Conservation (phyloP, 2,329 filamentous ascomycete species). For the Talaromyces sp. region DNA sequence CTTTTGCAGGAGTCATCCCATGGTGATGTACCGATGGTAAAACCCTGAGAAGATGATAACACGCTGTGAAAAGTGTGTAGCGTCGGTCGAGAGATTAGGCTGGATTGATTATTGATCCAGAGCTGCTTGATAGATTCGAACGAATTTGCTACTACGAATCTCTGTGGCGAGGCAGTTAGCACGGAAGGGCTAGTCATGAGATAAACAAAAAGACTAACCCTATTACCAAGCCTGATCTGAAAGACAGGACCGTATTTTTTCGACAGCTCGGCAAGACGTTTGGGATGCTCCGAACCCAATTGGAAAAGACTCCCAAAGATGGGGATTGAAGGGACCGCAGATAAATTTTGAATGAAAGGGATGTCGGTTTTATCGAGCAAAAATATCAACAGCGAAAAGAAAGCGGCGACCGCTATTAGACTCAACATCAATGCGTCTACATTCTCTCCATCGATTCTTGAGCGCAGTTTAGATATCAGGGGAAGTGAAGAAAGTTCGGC, state of each 20-base stretch:
- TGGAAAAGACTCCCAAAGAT: slow-evolving; percentile 59
- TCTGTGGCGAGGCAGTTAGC: slow-evolving; percentile 28
- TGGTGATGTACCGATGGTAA: slow-evolving; percentile 76
- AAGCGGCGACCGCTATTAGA: too few relatives aligned
- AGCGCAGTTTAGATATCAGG: too few relatives aligned
- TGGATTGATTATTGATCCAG: slow-evolving; percentile 73
- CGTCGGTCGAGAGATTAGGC: slow-evolving; percentile 68
- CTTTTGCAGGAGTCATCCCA: slow-evolving; percentile 77
- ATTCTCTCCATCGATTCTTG: too few relatives aligned
- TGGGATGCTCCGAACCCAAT: slow-evolving; percentile 53
- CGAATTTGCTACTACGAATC: slow-evolving; percentile 71
- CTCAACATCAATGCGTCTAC: too few relatives aligned
- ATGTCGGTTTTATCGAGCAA: slow-evolving; percentile 41
- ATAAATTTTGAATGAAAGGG: slow-evolving; percentile 55
- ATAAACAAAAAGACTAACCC: slow-evolving; percentile 31
- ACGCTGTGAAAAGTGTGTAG: slow-evolving; percentile 77
- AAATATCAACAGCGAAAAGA: too few relatives aligned
- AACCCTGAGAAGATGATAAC: slow-evolving; percentile 67
- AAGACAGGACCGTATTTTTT: slow-evolving; percentile 60
- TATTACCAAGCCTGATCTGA: slow-evolving; percentile 60
- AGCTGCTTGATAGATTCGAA: slow-evolving; percentile 66
- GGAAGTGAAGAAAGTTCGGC: too few relatives aligned
- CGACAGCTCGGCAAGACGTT: slow-evolving; percentile 50
- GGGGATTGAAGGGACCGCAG: slow-evolving; percentile 56
- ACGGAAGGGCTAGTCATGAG: not conserved